These are phyloP conservation scores for Carex pumila DNA, from an alignment of 176 grass and related monocot genomes.

Conservation along the genomic window DNA sequence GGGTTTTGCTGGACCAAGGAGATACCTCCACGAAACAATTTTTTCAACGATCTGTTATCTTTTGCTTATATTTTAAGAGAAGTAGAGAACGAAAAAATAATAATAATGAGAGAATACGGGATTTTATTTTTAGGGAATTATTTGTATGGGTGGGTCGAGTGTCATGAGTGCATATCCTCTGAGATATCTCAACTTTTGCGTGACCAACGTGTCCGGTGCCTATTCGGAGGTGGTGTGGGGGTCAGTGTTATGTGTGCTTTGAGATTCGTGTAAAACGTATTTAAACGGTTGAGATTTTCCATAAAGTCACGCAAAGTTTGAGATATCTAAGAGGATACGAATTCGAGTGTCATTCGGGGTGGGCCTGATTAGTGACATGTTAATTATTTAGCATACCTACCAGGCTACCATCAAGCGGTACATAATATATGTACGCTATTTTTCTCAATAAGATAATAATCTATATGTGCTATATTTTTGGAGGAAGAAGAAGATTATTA, in stretches of 20 bases:
- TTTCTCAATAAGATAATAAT: too few species aligned
- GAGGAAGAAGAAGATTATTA: not conserved
- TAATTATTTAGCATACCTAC: not conserved
- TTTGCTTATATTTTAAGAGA: not conserved
- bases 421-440: not conserved
- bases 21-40: conserved; percentile 11
- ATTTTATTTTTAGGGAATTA: not conserved
- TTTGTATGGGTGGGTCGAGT: not conserved
- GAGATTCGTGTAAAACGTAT: too few species aligned
- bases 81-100: not conserved
- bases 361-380: not conserved
- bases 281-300: too few species aligned
- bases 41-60: not conserved
- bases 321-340: too few species aligned
- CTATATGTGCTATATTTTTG: not conserved
- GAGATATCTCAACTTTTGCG: too few species aligned
- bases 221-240: too few species aligned
- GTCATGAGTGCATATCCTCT: too few species aligned
- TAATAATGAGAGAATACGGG: not conserved
- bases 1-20: conserved; percentile 5
- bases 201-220: too few species aligned
- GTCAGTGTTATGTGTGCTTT: too few species aligned
- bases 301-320: too few species aligned
- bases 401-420: not conserved
- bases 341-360: not conserved